These are phyloP conservation scores for Naganishia antarctica DNA, from an alignment of 768 basidiomycete genomes.

Conservation along the genomic window DNA sequence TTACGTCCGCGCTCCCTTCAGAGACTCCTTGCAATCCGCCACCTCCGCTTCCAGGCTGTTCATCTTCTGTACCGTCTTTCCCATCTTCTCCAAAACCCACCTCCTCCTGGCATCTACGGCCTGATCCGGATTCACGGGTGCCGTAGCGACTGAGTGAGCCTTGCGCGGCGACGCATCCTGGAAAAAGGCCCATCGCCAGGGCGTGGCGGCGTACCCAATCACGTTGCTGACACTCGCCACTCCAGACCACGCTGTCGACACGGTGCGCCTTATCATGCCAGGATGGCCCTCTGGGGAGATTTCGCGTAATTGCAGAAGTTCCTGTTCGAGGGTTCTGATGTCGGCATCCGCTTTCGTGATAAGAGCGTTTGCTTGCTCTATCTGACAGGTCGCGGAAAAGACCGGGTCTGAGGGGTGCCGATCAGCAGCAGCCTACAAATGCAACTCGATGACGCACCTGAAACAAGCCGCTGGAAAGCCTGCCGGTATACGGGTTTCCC, in stretches of 20 bases:
- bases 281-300: conserved; percentile 48
- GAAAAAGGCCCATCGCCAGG: conserved; percentile 52
- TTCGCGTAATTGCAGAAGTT: conserved; percentile 64
- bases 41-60: conserved; percentile 69
- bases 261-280: neutral
- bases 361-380: conserved; percentile 63
- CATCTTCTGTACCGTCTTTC: conserved; percentile 63
- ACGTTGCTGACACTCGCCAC: conserved; percentile 48
- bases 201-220: conserved; percentile 49
- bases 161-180: conserved; percentile 23
- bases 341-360: conserved; percentile 57
- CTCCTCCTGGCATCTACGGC: conserved; percentile 61
- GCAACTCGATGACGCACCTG: conserved; percentile 55
- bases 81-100: conserved; percentile 72
- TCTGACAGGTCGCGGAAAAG: conserved; percentile 76
- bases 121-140: conserved; percentile 3
- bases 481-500: conserved; percentile 85
- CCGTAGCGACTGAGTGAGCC: neutral
- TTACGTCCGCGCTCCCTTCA: conserved; percentile 7
- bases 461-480: conserved; percentile 74
- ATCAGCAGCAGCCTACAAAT: too few relatives aligned
- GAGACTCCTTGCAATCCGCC: conserved; percentile 34
- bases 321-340: conserved; percentile 68
- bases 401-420: conserved; percentile 72
- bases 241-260: neutral